Base-by-base conservation (phyloP, 2,329 filamentous ascomycete species). In the Penicillium expansum region DNA sequence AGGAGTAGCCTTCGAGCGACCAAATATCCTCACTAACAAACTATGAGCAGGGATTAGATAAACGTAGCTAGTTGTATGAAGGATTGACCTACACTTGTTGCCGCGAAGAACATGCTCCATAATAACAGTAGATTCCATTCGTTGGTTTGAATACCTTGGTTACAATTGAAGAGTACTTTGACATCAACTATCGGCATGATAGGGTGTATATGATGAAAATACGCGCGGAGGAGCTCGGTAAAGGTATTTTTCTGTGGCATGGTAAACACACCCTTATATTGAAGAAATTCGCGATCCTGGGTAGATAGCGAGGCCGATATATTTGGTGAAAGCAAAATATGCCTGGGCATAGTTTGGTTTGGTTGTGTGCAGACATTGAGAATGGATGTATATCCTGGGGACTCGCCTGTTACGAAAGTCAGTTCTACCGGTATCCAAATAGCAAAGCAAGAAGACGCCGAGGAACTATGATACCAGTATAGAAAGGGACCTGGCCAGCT, bases 31-130 rank as follows among this genome's bases (percentile, higher is more conserved):
- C 35, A n/a, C 5, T 9, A n/a, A 38, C 35, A 38, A 38, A 38
- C 35, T 38, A 38, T 62, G 52, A 67, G 68, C 8, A 8, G 10
- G 22, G n/a, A 38, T 38, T 38, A 38, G 35, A 18, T 9, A 10
- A 18, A 18, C n/a, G n/a, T 38, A 18, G 35, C 35, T 9, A 38
- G n/a, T 3, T 18, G 35, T 18, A 11, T 38, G 8, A 30, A 43
- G 16, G 11, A 18, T 6, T 9, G 52, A 65, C 47, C 58, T 44
- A 72, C 71, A 63, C 72, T 73, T 2, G 63, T 61, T 8, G 70
- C 71, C 11, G 71, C 70, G 33, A 73, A 75, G 47, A 76, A 76
- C 8, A 77, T 65, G 44, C 71, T 74, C 74, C 75, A 77, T 10
- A 77, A 59, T 1, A 78, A 60, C n/a, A 77, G 56, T 3, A 75